Base-by-base conservation (phyloP, 192 early-diverging fungal species). In the Linnemannia exigua region DNA sequence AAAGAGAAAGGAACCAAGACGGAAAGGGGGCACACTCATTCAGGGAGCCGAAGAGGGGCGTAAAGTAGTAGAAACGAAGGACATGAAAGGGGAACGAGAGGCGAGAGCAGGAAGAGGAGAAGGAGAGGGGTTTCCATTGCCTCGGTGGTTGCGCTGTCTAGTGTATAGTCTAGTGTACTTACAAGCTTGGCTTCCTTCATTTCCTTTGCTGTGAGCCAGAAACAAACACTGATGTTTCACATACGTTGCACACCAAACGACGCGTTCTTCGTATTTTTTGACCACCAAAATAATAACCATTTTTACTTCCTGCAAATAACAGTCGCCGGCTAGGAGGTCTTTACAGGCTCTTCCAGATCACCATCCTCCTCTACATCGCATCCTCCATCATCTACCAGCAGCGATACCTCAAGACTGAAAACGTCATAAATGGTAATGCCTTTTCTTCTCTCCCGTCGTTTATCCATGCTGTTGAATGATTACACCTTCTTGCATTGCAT, bases 391-490 rank as follows among this genome's bases (percentile, higher is more conserved):
- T 80, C 11, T 54, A 41, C 48, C 84, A 86, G 69, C 84, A 86
- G 44, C 84, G 84, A 12, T 86, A 86, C 25, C 75, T 86, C 70
- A 86, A 86, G 25, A 86, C 84, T 9, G 84, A 86, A 48, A 77
- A 77, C 51, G 71, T 80, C 33, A 86, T 86, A 44, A 77, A 80
- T 46, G 84, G 84, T 77, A 86, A 66, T 28, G 5, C 11, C 7
- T 19, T 36, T 41, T 19, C 20, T 36, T 25, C 37, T 41, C 17
- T 25, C 2, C 20, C 35, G 0, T n/a, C 22, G 68, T n/a, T 70
- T n/a, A n/a, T n/a, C n/a, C n/a, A n/a, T n/a, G n/a, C n/a, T n/a
- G n/a, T n/a, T 20, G 33, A 2, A 8, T 17, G 35, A 5, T 41
- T 22, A 8, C 19, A 12, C 38, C 38, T 41, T 28, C 71, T 31